phyloP scores from a whole-genome alignment of 306 rosid species.

The Heteromeles arbutifolia region DNA sequence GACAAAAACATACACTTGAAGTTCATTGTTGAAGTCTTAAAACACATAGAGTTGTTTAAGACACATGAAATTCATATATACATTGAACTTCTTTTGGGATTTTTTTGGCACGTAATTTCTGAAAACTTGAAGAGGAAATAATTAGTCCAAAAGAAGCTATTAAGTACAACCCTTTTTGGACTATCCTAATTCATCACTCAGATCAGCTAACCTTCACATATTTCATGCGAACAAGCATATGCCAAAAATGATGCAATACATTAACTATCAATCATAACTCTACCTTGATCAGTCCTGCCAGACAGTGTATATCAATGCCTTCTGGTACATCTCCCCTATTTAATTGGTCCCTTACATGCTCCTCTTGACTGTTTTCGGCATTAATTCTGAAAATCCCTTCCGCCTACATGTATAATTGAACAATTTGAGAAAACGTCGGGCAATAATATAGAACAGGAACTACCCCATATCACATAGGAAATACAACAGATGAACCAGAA shows the following conservation, averaged over 20 bases:
- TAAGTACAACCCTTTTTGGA: neutral
- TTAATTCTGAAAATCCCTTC: constrained; percentile 93
- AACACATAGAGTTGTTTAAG: neutral
- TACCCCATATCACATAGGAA: neutral
- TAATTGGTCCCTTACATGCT: constrained; percentile 68
- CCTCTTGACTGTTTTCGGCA: constrained; percentile 76
- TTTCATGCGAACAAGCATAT: neutral
- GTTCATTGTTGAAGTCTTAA: neutral
- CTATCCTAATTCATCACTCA: neutral
- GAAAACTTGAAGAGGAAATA: neutral
- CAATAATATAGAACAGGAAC: neutral
- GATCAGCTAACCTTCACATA: neutral
- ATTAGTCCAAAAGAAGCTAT: neutral
- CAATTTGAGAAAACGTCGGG: neutral
- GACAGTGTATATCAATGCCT: constrained; percentile 72
- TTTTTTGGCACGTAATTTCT: neutral
- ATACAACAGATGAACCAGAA: neutral
- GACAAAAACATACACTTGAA: neutral
- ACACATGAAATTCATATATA: neutral
- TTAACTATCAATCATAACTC: neutral
- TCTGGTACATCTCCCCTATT: constrained; percentile 76
- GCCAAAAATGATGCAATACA: neutral
- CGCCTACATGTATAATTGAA: constrained; percentile 41
- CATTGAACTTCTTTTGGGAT: neutral
- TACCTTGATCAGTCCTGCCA: constrained; percentile 95